phyloP scores from a whole-genome alignment of 345 rosid genomes.

The Populus alba region DNA sequence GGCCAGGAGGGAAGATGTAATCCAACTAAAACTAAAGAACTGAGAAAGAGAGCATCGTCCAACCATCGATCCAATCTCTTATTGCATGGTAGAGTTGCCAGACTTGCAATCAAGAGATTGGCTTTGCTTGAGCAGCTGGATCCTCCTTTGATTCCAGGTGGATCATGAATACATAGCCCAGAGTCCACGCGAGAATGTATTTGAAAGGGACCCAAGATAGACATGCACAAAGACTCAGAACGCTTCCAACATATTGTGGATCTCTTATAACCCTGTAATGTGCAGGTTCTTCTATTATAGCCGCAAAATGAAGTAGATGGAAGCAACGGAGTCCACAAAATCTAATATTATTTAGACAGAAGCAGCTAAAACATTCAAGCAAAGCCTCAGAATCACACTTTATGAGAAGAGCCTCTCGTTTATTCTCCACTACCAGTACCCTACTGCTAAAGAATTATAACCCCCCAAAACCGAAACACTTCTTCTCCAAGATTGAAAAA shows the following conservation, averaged over 20 bases:
- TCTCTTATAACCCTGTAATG: constrained; percentile 68
- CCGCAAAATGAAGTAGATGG: background rate
- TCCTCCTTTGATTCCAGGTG: constrained; percentile 66
- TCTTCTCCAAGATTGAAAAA: background rate
- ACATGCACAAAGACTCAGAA: constrained; percentile 71
- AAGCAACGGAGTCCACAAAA: constrained; percentile 1
- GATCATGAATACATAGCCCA: constrained; percentile 73
- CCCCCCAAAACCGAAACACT: background rate
- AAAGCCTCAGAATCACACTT: background rate
- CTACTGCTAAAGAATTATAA: background rate
- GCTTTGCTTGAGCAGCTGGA: constrained; percentile 60
- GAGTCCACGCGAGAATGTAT: constrained; percentile 70
- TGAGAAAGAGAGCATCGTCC: background rate
- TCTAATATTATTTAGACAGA: background rate
- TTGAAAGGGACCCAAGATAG: constrained; percentile 76
- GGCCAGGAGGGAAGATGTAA: background rate
- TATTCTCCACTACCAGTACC: background rate
- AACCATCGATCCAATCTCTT: background rate
- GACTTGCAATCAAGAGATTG: constrained; percentile 36
- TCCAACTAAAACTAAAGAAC: background rate
- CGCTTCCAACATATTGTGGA: constrained; percentile 90
- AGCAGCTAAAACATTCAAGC: background rate
- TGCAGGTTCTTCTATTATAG: background rate
- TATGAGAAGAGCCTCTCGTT: background rate
- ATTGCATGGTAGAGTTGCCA: constrained; percentile 2